Evolutionary conservation across 768 basidiomycete genomes (phyloP), one percentile per base, ranked within the genome.

Genomic region (Lentinula sp.): DNA sequence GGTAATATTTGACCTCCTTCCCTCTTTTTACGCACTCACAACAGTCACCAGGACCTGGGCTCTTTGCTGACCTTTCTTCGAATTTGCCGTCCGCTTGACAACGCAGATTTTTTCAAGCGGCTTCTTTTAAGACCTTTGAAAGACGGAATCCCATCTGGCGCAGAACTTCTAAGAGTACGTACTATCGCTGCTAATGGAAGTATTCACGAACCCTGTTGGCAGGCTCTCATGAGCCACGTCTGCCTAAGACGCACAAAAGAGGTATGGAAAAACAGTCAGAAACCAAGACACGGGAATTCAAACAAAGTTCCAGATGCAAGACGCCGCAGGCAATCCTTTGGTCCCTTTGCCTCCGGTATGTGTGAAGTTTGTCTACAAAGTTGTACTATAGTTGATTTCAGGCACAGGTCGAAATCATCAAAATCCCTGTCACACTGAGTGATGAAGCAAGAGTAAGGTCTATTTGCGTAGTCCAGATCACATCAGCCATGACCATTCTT

Each of bases 181-280:
- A 46, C 20, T 33, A 36, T 57, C 28, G 28, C 28, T 28, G 28
- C 28, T 28, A 2, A 28, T 28, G 28, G 28, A 3, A 28, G 28
- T 28, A 28, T 28, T 10, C 57, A 51, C n/a, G 33, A 33, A 59
- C 39, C 12, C 42, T 8, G 1, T 32, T 0, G 39, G 1, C 35
- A 28, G 89, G 85, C 84, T 10, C 70, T 93, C 16, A 93, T 93
- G 90, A 84, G 77, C 59, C 86, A 89, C 8, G 77, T 84, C 36
- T 93, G 91, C 65, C 85, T 93, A 50, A 86, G 91, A 28, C 82
- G 92, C 46, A 93, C 91, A 15, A 93, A 93, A 71, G 91, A 93
- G 75, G 88, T 83, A 46, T 45, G 66, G 23, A 48, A 43, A 53
- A 4, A 6, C 4, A 53, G 49, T n/a, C 45, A 12, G 28, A 20